phyloP scores from a whole-genome alignment of 805 yeast genomes.

The Diddensiella caesifluorescens region DNA sequence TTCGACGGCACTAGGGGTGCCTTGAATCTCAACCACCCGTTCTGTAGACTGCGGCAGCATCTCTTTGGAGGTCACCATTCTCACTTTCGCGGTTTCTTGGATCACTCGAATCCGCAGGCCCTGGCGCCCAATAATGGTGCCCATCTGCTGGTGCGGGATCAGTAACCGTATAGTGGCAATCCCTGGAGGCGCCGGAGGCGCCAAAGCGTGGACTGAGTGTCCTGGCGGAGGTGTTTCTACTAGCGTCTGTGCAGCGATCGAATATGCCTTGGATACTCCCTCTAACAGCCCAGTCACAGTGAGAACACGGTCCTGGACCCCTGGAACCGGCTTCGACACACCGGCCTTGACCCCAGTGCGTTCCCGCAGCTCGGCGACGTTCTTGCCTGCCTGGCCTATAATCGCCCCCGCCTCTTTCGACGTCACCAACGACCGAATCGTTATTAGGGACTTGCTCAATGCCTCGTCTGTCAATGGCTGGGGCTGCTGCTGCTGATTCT shows the following conservation, averaged over 20 bases:
- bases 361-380: slow-evolving; percentile 69
- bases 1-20: slow-evolving; percentile 58
- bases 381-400: slow-evolving; percentile 79
- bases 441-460: slow-evolving; percentile 1
- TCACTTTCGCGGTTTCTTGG: slow-evolving; percentile 62
- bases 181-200: slow-evolving; percentile 46
- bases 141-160: slow-evolving; percentile 81
- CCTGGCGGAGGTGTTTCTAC: slow-evolving; percentile 50
- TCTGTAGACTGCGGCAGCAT: slow-evolving; percentile 77
- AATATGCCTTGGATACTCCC: slow-evolving; percentile 62
- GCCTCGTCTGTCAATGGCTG: slow-evolving; percentile 1
- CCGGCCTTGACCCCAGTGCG: slow-evolving; percentile 80
- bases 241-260: slow-evolving; percentile 62
- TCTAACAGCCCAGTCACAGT: slow-evolving; percentile 72
- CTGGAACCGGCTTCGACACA: slow-evolving; percentile 71
- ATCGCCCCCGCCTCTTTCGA: slow-evolving; percentile 86
- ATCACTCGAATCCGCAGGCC: slow-evolving; percentile 77
- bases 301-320: slow-evolving; percentile 76
- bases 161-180: slow-evolving; percentile 60
- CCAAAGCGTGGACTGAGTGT: slow-evolving; percentile 46
- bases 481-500: neutral
- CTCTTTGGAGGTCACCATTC: slow-evolving; percentile 84
- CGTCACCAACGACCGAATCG: slow-evolving; percentile 57
- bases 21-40: slow-evolving; percentile 82
- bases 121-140: slow-evolving; percentile 79